Percentiles rank a stretch among this genome's conserved stretches.
Conservation (phyloP, 352 stramenopile genomes). For the Hyaloperonospora arabidopsidis region DNA sequence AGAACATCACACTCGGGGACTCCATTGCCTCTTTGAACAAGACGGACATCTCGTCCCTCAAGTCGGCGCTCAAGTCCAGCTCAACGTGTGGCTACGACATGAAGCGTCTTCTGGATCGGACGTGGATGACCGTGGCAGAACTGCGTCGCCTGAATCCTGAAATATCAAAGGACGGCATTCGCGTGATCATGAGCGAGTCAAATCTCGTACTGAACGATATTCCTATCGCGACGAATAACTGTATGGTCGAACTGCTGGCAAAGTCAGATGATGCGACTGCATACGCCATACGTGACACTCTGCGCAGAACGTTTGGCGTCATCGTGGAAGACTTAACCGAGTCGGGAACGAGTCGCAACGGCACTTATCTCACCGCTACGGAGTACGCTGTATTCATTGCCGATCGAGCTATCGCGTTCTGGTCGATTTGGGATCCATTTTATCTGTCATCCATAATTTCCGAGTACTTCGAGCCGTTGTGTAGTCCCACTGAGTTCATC, state of each 20-base stretch:
- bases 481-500: slow-evolving; percentile 33
- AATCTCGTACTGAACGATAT: slow-evolving; percentile 44
- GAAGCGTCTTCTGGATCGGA: slow-evolving; percentile 27
- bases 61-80: slow-evolving; percentile 23
- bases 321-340: slow-evolving; percentile 42
- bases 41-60: slow-evolving; percentile 19
- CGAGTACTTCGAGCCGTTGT: slow-evolving; percentile 44
- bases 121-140: slow-evolving; percentile 30
- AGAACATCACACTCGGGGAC: slow-evolving; percentile 23
- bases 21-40: slow-evolving; percentile 12
- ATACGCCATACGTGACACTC: slow-evolving; percentile 31
- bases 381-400: slow-evolving; percentile 38
- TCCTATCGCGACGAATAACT: slow-evolving; percentile 36
- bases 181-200: slow-evolving; percentile 30
- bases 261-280: slow-evolving; percentile 16
- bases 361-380: slow-evolving; percentile 20
- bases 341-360: slow-evolving; percentile 27
- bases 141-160: slow-evolving; percentile 17
- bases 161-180: slow-evolving; percentile 29
- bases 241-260: slow-evolving; percentile 24
- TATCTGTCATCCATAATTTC: slow-evolving; percentile 37
- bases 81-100: slow-evolving; percentile 30
- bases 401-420: slow-evolving; percentile 33
- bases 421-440: slow-evolving; percentile 37
- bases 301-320: slow-evolving; percentile 38